phyloP scores from a whole-genome alignment of 805 yeast genomes.

The Candida piceae region DNA sequence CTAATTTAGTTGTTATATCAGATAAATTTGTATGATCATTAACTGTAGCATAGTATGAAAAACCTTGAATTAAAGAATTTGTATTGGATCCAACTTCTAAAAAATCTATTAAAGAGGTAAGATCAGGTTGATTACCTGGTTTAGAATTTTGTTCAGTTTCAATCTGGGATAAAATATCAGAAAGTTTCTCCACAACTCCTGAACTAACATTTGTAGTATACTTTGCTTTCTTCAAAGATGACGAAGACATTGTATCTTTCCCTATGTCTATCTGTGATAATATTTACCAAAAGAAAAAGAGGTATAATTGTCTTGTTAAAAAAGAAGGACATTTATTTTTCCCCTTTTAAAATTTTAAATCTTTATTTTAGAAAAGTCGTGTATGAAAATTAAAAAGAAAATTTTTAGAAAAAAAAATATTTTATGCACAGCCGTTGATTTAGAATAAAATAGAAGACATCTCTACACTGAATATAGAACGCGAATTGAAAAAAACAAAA shows the following conservation, averaged over 20 bases:
- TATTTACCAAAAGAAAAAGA: no score
- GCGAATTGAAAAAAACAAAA: no score
- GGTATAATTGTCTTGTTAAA: no score
- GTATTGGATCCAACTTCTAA: slow-evolving; percentile 27
- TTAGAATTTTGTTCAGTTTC: slow-evolving; percentile 19
- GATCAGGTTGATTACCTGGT: slow-evolving; percentile 14
- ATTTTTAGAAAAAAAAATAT: no score
- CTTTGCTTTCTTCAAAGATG: slow-evolving; percentile 11
- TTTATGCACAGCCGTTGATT: no score
- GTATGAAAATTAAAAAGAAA: slow-evolving; percentile 6
- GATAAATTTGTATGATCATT: slow-evolving; percentile 51
- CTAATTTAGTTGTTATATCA: slow-evolving; percentile 36
- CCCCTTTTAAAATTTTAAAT: no score
- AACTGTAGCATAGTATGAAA: slow-evolving; percentile 39
- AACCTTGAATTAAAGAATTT: slow-evolving; percentile 33
- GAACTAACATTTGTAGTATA: slow-evolving; percentile 18
- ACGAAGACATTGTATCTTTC: background rate
- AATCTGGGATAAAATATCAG: slow-evolving; percentile 11
- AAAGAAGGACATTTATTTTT: no score
- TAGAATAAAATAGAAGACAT: no score
- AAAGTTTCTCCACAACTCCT: slow-evolving; percentile 11
- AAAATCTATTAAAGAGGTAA: slow-evolving; percentile 22
- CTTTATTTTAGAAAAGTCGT: no score
- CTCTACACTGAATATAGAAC: no score
- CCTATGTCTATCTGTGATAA: no score